Base-by-base conservation (phyloP, 2,329 filamentous ascomycete genomes). In the Fusarium circinatum region DNA sequence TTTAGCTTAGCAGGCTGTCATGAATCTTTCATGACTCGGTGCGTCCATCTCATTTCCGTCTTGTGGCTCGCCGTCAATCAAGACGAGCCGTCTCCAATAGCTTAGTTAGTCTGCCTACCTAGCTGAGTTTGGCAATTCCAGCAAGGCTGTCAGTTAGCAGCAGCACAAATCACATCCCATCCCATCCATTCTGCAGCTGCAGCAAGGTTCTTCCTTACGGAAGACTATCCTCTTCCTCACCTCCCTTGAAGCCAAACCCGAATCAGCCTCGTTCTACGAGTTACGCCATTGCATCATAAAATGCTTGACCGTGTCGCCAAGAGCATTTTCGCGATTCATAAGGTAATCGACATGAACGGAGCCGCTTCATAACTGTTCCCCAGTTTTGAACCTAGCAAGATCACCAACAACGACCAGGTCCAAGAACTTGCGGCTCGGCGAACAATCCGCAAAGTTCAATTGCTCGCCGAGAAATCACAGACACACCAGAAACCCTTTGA, bases 31-130 rank as follows among this genome's bases (percentile, higher is more conserved):
- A 75, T 75, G 73, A 75, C 73, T 75, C 73, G 73, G 56, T 63
- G 61, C 44, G 34, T 45, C 69, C 70, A 75, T 66, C 66, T 70
- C 67, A 70, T 75, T 74, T 75, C 73, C 73, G 66, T 75, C 51
- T 62, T 42, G 56, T 65, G 65, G 56, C 58, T 64, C 52, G 54
- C 49, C 66, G 49, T 62, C 47, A 51, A 48, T 71, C 62, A 67
- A 39, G 48, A 39, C 48, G 60, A 58, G 41, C 71, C 55, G 55
- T 63, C 65, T 57, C 54, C 70, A 75, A 75, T 74, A 71, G 34
- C 26, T 55, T 74, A 69, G 51, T 55, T 55, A 41, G 66, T 62
- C 59, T 55, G 42, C 32, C 51, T 49, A 42, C 28, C 55, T 54
- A 54, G 58, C 61, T 55, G 48, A 49, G 49, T 65, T 65, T 67